Evolutionary conservation across 768 basidiomycete species (phyloP).

Genomic region (Rhodotorula diobovata): DNA sequence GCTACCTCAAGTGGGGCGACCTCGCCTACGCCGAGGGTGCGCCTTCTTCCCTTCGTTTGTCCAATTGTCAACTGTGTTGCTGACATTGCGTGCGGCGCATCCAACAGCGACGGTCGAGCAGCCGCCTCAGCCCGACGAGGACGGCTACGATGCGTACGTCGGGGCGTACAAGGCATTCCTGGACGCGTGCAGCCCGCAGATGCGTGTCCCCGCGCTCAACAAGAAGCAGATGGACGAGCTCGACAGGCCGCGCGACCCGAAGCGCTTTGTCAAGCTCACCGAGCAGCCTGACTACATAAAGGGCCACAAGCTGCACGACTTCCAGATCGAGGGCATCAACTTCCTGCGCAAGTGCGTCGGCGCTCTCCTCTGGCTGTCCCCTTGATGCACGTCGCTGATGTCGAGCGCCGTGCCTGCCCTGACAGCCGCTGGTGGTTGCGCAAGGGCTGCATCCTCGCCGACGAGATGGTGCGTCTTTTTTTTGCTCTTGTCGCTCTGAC

Average conservation of each 20-base stretch:
- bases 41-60: background rate
- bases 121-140: conserved; percentile 50
- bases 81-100: background rate
- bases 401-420: conserved; percentile 58
- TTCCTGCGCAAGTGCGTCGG: conserved; percentile 43
- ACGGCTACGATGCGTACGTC: conserved; percentile 60
- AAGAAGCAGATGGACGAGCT: conserved; percentile 37
- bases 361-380: background rate
- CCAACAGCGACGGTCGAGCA: conserved; percentile 23
- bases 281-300: conserved; percentile 59
- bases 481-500: background rate
- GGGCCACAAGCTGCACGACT: conserved; percentile 51
- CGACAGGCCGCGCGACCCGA: conserved; percentile 43
- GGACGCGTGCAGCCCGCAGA: conserved; percentile 57
- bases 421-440: conserved; percentile 76
- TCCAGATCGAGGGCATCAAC: conserved; percentile 48
- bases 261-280: conserved; percentile 53
- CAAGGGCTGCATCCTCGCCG: conserved; percentile 83
- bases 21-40: conserved; percentile 62
- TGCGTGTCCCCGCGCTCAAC: conserved; percentile 54
- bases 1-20: conserved; percentile 88
- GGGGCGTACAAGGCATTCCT: conserved; percentile 66
- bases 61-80: background rate
- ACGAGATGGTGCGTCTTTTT: conserved; percentile 67
- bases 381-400: conserved; percentile 49